Evolutionary conservation across 2,329 filamentous ascomycete genomes (phyloP).

Genomic region (Phoma sp.): DNA sequence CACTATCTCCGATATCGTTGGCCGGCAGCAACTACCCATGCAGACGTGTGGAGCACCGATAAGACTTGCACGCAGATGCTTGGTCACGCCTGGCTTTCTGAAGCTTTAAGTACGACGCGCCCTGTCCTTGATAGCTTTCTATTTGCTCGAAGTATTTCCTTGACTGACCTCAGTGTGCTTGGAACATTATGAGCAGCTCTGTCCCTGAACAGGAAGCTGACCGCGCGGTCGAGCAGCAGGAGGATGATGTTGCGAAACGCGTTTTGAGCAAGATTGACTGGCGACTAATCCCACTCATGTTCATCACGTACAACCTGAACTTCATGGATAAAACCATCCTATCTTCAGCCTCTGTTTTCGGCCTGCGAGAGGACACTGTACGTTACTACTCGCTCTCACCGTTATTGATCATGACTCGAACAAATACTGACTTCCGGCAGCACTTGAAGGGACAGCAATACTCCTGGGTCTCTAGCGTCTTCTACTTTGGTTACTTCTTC

Average conservation of each 20-base stretch:
- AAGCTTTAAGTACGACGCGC: background rate
- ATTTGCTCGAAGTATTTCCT: background rate
- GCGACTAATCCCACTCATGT: slow-evolving; percentile 63
- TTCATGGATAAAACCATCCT: slow-evolving; percentile 67
- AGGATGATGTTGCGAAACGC: slow-evolving; percentile 31
- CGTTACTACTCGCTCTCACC: background rate
- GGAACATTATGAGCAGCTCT: background rate
- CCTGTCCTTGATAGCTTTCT: background rate
- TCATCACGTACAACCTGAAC: slow-evolving; percentile 65
- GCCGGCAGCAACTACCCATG: background rate
- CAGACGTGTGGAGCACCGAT: slow-evolving; percentile 14
- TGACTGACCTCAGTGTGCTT: no score
- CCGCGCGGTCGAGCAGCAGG: background rate
- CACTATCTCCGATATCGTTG: slow-evolving; percentile 22
- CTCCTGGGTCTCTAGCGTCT: slow-evolving; percentile 7
- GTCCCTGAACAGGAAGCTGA: background rate
- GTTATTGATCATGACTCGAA: background rate
- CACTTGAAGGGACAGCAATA: slow-evolving; percentile 11
- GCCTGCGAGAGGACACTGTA: slow-evolving; percentile 43
- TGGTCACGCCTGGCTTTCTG: slow-evolving; percentile 3
- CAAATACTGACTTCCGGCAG: background rate
- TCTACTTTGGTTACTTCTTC: slow-evolving; percentile 12
- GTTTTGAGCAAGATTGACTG: slow-evolving; percentile 65
- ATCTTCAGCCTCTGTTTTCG: slow-evolving; percentile 63
- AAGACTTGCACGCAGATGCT: slow-evolving; percentile 14